A percentile compares a stretch with the other conserved stretches of the same genome.
Conservation (phyloP, 345 rosid genomes). For the Aquilaria malaccensis region DNA sequence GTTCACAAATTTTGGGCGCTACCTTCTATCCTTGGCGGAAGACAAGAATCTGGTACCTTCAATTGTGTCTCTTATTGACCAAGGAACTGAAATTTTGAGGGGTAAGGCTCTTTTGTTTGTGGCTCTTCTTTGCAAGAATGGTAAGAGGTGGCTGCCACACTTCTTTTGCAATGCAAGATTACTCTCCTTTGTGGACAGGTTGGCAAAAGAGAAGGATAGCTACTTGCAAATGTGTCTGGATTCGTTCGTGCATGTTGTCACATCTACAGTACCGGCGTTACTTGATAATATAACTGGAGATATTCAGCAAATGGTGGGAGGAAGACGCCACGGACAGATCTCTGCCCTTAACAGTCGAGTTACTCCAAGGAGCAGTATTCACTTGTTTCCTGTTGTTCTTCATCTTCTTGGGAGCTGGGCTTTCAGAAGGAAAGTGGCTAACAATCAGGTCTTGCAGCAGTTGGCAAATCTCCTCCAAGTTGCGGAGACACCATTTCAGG, state of each 20-base stretch:
- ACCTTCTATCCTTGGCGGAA: constrained; percentile 61
- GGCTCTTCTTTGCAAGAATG: constrained; percentile 79
- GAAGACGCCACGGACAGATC: constrained; percentile 71
- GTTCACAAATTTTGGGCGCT: constrained; percentile 66
- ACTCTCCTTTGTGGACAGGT: constrained; percentile 73
- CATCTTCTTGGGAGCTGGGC: constrained; percentile 82
- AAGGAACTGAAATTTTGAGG: constrained; percentile 76
- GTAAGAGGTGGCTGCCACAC: constrained; percentile 80
- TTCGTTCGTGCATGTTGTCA: constrained; percentile 61
- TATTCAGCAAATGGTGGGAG: constrained; percentile 80
- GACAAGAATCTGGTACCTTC: constrained; percentile 72
- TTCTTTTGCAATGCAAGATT: constrained; percentile 72
- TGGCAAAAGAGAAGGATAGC: constrained; percentile 83
- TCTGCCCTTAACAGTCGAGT: constrained; percentile 55
- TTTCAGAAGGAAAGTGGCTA: constrained; percentile 72
- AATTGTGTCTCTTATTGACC: constrained; percentile 77
- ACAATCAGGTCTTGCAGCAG: constrained; percentile 59
- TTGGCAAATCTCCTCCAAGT: constrained; percentile 73
- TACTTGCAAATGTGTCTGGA: constrained; percentile 68
- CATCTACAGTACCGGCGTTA: constrained; percentile 61
- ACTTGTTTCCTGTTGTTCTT: constrained; percentile 78
- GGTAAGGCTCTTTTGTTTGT: constrained; percentile 79
- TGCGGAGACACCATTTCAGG: constrained; percentile 87
- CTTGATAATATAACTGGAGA: constrained; percentile 70
- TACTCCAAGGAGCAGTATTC: constrained; percentile 55